A percentile compares a stretch with the other conserved stretches of the same genome.
phyloP scores from a whole-genome alignment of 2,329 filamentous ascomycete species.

The Trichophyton rubrum region DNA sequence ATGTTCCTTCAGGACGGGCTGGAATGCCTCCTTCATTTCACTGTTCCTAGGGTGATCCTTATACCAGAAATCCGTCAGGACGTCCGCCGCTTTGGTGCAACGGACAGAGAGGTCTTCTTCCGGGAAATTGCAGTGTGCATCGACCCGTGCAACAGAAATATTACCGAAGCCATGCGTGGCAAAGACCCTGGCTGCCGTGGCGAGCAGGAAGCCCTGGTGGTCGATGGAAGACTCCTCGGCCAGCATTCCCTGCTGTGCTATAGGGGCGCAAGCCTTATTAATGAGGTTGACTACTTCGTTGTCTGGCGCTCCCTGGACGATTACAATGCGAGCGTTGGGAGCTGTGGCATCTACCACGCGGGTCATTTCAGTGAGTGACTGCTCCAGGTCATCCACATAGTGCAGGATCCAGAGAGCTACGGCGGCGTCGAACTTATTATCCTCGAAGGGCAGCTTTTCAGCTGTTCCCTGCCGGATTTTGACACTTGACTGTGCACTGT shows the following conservation, averaged over 20 bases:
- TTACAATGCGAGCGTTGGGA: conserved; percentile 5
- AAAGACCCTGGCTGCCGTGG: not conserved
- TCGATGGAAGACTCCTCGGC: not conserved
- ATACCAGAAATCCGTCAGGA: conserved; percentile 4
- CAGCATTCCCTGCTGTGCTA: not conserved
- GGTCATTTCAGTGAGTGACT: conserved; percentile 3
- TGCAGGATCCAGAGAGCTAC: conserved; percentile 5
- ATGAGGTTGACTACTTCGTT: conserved; percentile 6
- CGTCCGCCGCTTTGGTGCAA: not conserved
- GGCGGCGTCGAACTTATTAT: conserved; percentile 6
- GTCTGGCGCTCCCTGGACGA: conserved; percentile 8
- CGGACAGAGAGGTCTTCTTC: not conserved
- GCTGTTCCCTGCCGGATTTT: not conserved
- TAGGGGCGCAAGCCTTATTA: conserved; percentile 4
- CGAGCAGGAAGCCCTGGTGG: conserved; percentile 5
- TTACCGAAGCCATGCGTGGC: not conserved
- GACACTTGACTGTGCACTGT: not conserved
- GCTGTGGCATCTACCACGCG: conserved; percentile 4
- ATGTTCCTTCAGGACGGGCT: not conserved
- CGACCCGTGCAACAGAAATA: not conserved
- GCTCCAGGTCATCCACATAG: conserved; percentile 1
- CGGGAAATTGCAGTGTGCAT: not conserved
- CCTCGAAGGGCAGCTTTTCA: conserved; percentile 5
- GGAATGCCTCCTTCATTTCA: conserved; percentile 5
- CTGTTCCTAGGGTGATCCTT: not conserved